phyloP scores from a whole-genome alignment of 2,329 filamentous ascomycete species.

The Pyricularia pennisetigena region DNA sequence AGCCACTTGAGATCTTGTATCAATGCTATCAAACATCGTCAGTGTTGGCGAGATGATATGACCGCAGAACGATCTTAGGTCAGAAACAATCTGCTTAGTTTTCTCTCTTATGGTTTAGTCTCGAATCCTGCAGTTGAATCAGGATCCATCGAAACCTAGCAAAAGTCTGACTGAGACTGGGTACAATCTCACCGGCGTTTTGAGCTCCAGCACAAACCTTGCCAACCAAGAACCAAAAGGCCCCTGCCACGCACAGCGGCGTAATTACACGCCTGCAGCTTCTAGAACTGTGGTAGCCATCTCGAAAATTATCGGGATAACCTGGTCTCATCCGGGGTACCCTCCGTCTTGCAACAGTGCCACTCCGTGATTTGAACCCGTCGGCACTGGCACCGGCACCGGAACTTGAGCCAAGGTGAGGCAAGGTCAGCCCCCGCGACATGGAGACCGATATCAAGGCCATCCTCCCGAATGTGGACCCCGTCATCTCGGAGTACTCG shows the following conservation, averaged over 20 bases:
- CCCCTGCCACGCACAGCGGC: neutral
- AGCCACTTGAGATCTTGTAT: neutral
- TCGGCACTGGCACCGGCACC: neutral
- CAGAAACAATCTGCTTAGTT: neutral
- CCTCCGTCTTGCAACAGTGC: neutral
- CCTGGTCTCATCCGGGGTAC: neutral
- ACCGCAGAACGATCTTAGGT: neutral
- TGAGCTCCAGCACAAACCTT: neutral
- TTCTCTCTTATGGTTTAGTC: neutral
- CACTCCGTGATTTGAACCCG: neutral
- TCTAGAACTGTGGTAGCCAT: neutral
- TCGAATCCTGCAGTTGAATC: neutral
- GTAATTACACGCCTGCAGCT: neutral
- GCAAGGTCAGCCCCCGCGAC: neutral
- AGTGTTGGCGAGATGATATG: neutral
- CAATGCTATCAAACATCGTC: neutral
- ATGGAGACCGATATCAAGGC: constrained; percentile 88
- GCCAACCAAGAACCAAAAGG: neutral
- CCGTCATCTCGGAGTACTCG: constrained; percentile 82
- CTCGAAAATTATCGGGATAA: neutral
- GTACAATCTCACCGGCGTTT: neutral
- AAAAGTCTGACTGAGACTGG: neutral
- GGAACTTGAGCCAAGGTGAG: neutral
- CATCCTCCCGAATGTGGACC: constrained; percentile 79
- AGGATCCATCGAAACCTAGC: neutral